A percentile compares a stretch with the other conserved stretches of the same genome.
These are phyloP conservation scores for Candolleomyces aberdarensis DNA, from an alignment of 768 basidiomycete species.

Conservation along the genomic window DNA sequence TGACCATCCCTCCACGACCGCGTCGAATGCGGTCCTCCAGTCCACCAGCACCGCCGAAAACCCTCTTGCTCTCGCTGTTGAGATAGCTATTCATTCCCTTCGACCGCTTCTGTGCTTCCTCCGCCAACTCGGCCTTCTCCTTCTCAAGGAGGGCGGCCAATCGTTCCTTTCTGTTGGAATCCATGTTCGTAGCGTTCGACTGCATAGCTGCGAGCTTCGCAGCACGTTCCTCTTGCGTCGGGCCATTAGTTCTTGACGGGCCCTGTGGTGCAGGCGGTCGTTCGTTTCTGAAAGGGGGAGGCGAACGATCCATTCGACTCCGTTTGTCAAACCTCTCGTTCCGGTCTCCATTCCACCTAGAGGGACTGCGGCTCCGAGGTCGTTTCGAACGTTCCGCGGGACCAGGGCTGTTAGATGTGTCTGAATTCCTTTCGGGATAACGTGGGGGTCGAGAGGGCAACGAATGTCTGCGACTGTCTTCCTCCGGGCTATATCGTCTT, in stretches of 20 bases:
- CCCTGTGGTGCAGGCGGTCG: constrained; percentile 14
- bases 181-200: constrained; percentile 63
- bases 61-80: constrained; percentile 78
- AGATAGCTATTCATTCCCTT: constrained; percentile 82
- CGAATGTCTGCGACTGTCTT: constrained; percentile 29
- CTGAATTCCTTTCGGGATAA: constrained; percentile 38
- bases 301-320: constrained; percentile 44
- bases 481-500: constrained; percentile 30
- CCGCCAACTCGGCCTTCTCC: constrained; percentile 76
- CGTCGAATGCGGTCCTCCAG: constrained; percentile 77
- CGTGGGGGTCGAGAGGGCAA: constrained; percentile 47
- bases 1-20: constrained; percentile 68
- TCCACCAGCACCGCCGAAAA: constrained; percentile 75
- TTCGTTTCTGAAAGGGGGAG: constrained; percentile 19
- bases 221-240: constrained; percentile 54
- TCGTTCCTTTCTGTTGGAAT: constrained; percentile 67
- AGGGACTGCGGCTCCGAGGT: constrained; percentile 30
- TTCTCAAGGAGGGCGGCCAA: constrained; percentile 65
- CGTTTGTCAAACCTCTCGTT: constrained; percentile 40
- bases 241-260: not conserved
- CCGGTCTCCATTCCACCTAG: constrained; percentile 17
- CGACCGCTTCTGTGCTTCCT: constrained; percentile 69
- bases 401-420: constrained; percentile 18
- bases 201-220: constrained; percentile 92
- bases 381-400: constrained; percentile 30